Conservation (phyloP, 805 yeast genomes). For the Nakazawaea pomicola region DNA sequence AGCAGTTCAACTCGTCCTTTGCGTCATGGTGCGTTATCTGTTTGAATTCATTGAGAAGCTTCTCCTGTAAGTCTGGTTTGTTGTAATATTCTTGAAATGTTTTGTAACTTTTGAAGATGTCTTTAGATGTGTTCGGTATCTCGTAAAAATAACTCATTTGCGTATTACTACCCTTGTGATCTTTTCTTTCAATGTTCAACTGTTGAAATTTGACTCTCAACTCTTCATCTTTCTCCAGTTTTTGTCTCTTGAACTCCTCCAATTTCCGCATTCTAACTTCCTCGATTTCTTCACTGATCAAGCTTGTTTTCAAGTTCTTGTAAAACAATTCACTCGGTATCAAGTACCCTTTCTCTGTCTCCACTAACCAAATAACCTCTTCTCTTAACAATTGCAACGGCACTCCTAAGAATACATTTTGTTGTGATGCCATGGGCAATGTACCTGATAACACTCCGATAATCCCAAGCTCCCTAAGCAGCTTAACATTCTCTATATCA, state of each 20-base stretch:
- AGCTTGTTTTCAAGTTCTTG: constrained; percentile 12
- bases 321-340: constrained; percentile 35
- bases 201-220: constrained; percentile 16
- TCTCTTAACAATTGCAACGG: constrained; percentile 73
- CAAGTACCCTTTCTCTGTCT: constrained; percentile 34
- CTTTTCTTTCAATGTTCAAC: constrained; percentile 6
- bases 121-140: constrained; percentile 17
- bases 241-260: constrained; percentile 15
- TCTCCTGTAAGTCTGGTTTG: constrained; percentile 9
- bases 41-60: constrained; percentile 8
- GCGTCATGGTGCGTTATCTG: background rate
- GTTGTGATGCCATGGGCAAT: constrained; percentile 88
- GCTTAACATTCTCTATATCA: constrained; percentile 45
- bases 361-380: constrained; percentile 66
- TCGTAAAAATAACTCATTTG: constrained; percentile 13
- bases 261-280: constrained; percentile 6
- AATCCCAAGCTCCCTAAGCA: constrained; percentile 57
- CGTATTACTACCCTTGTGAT: constrained; percentile 3
- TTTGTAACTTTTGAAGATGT: constrained; percentile 13
- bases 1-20: constrained; percentile 14
- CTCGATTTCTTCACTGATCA: constrained; percentile 14
- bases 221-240: constrained; percentile 13
- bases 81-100: constrained; percentile 16
- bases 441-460: constrained; percentile 82
- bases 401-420: constrained; percentile 77